phyloP scores from a whole-genome alignment of 306 rosid species.

The Echinosophora koreensis region DNA sequence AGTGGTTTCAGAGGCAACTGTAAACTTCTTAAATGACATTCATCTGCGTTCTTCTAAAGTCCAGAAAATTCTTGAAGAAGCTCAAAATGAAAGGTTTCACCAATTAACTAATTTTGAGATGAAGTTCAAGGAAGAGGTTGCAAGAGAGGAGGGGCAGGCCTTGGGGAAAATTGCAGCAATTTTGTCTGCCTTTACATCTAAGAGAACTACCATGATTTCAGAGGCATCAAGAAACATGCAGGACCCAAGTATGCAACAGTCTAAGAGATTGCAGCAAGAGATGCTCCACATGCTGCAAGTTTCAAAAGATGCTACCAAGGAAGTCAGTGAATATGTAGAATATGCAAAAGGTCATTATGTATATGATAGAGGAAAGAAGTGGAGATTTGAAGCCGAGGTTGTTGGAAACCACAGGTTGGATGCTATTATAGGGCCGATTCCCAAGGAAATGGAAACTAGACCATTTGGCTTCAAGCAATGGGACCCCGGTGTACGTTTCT shows the following conservation, averaged over 20 bases:
- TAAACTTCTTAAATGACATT: slow-evolving; percentile 66
- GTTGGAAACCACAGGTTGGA: too few relatives aligned
- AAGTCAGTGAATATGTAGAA: too few relatives aligned
- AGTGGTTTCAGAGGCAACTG: slow-evolving; percentile 71
- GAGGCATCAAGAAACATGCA: slow-evolving; percentile 73
- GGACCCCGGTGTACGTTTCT: too few relatives aligned
- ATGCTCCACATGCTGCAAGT: slow-evolving; percentile 69
- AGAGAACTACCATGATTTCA: slow-evolving; percentile 73
- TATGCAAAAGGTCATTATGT: too few relatives aligned
- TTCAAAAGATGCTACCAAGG: too few relatives aligned
- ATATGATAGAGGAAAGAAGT: too few relatives aligned
- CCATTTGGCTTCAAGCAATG: too few relatives aligned
- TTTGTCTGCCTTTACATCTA: slow-evolving; percentile 69
- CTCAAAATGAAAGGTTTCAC: slow-evolving; percentile 60
- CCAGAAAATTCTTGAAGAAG: slow-evolving; percentile 65
- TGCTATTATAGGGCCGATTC: too few relatives aligned
- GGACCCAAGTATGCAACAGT: slow-evolving; percentile 58
- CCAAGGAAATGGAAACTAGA: too few relatives aligned
- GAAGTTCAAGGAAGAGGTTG: slow-evolving; percentile 83
- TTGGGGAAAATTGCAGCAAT: slow-evolving; percentile 70
- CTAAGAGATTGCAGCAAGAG: slow-evolving; percentile 61
- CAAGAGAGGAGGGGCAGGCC: slow-evolving; percentile 75
- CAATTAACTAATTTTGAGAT: slow-evolving; percentile 73
- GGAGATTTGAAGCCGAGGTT: too few relatives aligned
- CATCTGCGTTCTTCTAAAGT: slow-evolving; percentile 66